Percentiles rank a stretch among this genome's conserved stretches.
Conservation (phyloP, 2,329 filamentous ascomycete genomes). For the Ophiostoma quercus region DNA sequence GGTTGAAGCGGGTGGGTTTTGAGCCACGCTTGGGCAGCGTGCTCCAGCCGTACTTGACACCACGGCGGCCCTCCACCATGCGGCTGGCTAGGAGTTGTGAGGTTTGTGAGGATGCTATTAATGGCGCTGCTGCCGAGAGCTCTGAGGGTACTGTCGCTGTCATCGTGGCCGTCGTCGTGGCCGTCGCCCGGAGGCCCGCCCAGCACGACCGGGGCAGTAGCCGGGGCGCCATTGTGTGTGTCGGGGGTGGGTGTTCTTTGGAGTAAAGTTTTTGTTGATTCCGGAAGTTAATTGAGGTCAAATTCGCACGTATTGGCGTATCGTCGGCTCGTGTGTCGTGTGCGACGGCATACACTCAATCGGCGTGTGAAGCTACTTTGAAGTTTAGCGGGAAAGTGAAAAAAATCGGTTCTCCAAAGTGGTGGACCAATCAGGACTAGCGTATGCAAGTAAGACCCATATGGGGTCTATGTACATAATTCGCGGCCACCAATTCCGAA, state of each 20-base stretch:
- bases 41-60: conserved; percentile 57
- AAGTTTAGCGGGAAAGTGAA: conserved; percentile 15
- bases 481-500: conserved; percentile 1
- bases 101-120: neutral
- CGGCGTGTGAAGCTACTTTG: conserved; percentile 19
- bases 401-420: conserved; percentile 19
- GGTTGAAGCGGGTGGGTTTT: conserved; percentile 58
- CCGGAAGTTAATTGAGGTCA: neutral
- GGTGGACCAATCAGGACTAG: neutral
- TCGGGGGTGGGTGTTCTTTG: neutral
- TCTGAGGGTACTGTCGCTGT: conserved; percentile 14
- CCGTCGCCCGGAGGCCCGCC: conserved; percentile 25
- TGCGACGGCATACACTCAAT: conserved; percentile 8
- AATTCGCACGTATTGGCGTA: neutral
- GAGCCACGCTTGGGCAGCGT: conserved; percentile 44
- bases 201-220: conserved; percentile 34
- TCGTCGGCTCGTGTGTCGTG: neutral
- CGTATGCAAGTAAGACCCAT: conserved; percentile 12
- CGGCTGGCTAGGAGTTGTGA: conserved; percentile 11
- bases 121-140: neutral
- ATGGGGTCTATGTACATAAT: neutral
- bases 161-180: conserved; percentile 13
- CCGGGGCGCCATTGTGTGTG: conserved; percentile 33
- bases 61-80: conserved; percentile 35
- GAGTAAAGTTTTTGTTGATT: neutral